Conservation (phyloP, 192 early-diverging fungal species). For the Tieghemiomyces parasiticus region DNA sequence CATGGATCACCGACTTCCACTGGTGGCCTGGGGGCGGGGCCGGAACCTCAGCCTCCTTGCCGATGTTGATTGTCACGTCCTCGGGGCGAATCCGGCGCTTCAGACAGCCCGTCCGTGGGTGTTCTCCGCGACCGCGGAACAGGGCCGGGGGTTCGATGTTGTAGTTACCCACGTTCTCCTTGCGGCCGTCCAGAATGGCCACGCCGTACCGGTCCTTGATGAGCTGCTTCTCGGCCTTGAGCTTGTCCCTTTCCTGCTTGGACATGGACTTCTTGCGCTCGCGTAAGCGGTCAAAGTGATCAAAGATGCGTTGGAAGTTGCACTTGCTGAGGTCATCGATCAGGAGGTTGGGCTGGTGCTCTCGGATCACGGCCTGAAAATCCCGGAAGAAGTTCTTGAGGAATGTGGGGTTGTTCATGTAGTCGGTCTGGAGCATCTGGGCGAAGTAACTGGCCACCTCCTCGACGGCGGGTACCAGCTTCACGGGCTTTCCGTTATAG, state of each 20-base stretch:
- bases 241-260: slow-evolving; percentile 75
- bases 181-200: slow-evolving; percentile 71
- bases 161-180: slow-evolving; percentile 96
- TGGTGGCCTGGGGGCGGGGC: slow-evolving; percentile 73
- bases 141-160: slow-evolving; percentile 91
- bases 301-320: slow-evolving; percentile 75
- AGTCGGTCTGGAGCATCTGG: slow-evolving; percentile 66
- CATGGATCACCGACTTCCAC: slow-evolving; percentile 78
- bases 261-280: slow-evolving; percentile 72
- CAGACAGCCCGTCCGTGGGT: slow-evolving; percentile 84
- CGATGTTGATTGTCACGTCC: slow-evolving; percentile 88
- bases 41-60: slow-evolving; percentile 58
- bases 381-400: slow-evolving; percentile 88
- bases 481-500: slow-evolving; percentile 59
- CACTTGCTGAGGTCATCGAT: slow-evolving; percentile 71
- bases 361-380: slow-evolving; percentile 50
- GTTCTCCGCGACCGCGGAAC: slow-evolving; percentile 93
- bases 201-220: slow-evolving; percentile 64
- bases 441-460: slow-evolving; percentile 95
- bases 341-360: slow-evolving; percentile 43
- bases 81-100: slow-evolving; percentile 86
- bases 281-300: slow-evolving; percentile 56
- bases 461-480: slow-evolving; percentile 62
- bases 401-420: slow-evolving; percentile 69
- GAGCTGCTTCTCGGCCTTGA: slow-evolving; percentile 51